Evolutionary conservation across 768 basidiomycete genomes (phyloP).

Genomic region (Kwoniella bestiolae): DNA sequence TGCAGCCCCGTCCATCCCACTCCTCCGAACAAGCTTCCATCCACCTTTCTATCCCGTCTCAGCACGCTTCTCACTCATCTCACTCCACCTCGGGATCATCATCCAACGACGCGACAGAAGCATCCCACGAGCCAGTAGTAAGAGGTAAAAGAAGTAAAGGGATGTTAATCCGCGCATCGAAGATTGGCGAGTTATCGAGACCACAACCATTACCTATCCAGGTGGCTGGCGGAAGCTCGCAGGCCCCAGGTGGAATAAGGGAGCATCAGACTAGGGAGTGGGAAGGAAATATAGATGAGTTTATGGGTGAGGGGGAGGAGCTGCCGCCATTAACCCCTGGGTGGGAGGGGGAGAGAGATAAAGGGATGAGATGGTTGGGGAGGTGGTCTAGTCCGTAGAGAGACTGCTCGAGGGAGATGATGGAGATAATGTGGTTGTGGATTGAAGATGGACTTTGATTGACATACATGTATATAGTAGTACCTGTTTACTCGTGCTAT

Average conservation of each 20-base stretch:
- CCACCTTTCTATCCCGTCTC: background rate
- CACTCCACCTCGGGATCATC: constrained; percentile 8
- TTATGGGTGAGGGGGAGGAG: background rate
- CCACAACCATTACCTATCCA: background rate
- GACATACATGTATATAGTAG: background rate
- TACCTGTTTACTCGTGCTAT: too few relatives aligned
- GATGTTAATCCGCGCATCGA: constrained; percentile 7
- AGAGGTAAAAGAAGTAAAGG: constrained; percentile 19
- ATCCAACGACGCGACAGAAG: constrained; percentile 3
- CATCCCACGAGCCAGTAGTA: constrained; percentile 7
- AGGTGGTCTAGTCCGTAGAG: background rate
- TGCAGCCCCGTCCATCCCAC: constrained; percentile 11
- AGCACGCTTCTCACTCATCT: constrained; percentile 6
- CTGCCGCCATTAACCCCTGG: constrained; percentile 1
- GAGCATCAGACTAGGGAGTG: background rate
- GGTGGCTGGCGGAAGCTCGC: background rate
- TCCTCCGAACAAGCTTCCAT: constrained; percentile 15
- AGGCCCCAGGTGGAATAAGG: background rate
- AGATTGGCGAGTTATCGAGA: constrained; percentile 9
- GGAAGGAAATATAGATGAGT: constrained; percentile 8
- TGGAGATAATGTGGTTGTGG: too few relatives aligned
- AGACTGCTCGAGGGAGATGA: background rate
- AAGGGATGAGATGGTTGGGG: constrained; percentile 6
- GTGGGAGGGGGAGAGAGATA: background rate
- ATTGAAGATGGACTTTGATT: too few relatives aligned